Conservation (phyloP, 208 protist genomes). For the Trypanosoma congolense region DNA sequence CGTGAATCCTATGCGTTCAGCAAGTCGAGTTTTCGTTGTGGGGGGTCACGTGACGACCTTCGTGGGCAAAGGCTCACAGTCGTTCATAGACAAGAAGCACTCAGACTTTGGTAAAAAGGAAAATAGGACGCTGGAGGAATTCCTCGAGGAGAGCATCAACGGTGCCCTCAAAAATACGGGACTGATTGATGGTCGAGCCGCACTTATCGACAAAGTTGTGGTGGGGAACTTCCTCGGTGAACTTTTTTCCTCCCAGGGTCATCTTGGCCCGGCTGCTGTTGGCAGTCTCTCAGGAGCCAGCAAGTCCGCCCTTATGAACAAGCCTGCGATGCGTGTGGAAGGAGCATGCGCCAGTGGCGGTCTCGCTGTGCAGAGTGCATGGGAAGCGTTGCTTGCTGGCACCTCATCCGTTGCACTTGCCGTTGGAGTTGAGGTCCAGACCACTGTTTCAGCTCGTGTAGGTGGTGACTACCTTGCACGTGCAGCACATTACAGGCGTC, state of each 20-base stretch:
- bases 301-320: constrained; percentile 45
- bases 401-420: constrained; percentile 63
- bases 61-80: constrained; percentile 83
- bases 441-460: constrained; percentile 67
- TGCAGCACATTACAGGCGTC: constrained; percentile 78
- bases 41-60: constrained; percentile 86
- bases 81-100: constrained; percentile 91
- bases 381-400: constrained; percentile 56
- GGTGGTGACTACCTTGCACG: constrained; percentile 89
- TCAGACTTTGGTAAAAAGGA: constrained; percentile 87
- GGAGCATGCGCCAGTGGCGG: constrained; percentile 89
- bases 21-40: constrained; percentile 67
- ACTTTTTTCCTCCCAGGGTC: constrained; percentile 86
- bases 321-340: constrained; percentile 81
- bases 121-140: constrained; percentile 77
- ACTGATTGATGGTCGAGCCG: constrained; percentile 40
- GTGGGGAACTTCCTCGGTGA: constrained; percentile 88
- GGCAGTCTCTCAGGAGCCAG: constrained; percentile 34
- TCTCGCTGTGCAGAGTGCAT: constrained; percentile 57
- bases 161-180: constrained; percentile 48
- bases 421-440: constrained; percentile 88
- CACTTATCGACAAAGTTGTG: constrained; percentile 61
- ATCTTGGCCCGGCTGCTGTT: constrained; percentile 74
- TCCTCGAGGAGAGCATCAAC: constrained; percentile 53
- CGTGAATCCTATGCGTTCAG: constrained; percentile 8